phyloP scores from a whole-genome alignment of 2,329 filamentous ascomycete genomes.

The Blumeriella jaapii region DNA sequence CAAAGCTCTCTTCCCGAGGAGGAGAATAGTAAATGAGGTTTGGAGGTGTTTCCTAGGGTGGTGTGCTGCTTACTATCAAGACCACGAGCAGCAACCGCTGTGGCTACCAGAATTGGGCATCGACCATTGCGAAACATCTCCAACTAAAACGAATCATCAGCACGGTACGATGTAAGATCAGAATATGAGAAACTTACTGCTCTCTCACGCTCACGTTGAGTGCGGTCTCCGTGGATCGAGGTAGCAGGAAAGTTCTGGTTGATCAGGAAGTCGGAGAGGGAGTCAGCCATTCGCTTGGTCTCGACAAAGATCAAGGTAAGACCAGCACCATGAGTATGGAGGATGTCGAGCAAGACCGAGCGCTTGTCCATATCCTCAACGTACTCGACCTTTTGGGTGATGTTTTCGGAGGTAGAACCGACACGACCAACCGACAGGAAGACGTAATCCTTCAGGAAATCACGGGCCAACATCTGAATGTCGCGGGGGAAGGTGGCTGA shows the following conservation, averaged over 20 bases:
- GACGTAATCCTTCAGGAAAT: conserved; percentile 98
- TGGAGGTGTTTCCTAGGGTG: background rate
- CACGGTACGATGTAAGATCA: no score
- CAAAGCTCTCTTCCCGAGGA: background rate
- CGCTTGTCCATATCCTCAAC: conserved; percentile 96
- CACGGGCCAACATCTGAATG: conserved; percentile 96
- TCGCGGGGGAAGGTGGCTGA: conserved; percentile 98
- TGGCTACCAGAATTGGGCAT: conserved; percentile 93
- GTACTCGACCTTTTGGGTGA: conserved; percentile 97
- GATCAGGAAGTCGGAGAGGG: conserved; percentile 93
- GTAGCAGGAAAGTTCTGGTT: conserved; percentile 98
- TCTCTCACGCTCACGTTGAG: conserved; percentile 96
- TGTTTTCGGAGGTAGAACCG: conserved; percentile 99
- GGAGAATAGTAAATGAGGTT: background rate
- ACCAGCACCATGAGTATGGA: conserved; percentile 83
- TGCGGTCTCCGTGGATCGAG: conserved; percentile 96
- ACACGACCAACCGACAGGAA: conserved; percentile 98
- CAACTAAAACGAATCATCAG: no score
- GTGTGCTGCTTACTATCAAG: background rate
- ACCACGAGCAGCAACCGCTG: conserved; percentile 71
- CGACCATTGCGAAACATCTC: conserved; percentile 96
- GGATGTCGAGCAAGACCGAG: conserved; percentile 91
- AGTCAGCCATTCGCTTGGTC: conserved; percentile 99
- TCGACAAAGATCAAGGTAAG: conserved; percentile 97
- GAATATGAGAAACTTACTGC: no score